Conservation (phyloP, 2,329 filamentous ascomycete species). For the Hypomyces perniciosus region DNA sequence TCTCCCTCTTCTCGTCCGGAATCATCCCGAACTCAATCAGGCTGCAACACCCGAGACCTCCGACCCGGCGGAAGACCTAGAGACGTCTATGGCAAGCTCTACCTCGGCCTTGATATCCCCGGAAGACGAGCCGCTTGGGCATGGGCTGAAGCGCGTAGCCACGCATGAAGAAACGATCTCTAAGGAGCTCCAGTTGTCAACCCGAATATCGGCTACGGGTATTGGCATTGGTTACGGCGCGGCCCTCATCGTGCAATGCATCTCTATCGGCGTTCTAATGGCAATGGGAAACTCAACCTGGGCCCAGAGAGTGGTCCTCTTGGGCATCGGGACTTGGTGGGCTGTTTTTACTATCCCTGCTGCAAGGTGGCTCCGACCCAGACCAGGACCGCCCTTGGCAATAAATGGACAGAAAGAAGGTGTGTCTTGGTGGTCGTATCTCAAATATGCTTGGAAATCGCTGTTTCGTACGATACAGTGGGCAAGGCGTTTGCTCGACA, state of each 20-base stretch:
- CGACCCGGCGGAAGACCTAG: constrained; percentile 25
- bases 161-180: constrained; percentile 49
- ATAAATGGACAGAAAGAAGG: constrained; percentile 31
- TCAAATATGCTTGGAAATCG: constrained; percentile 79
- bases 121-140: constrained; percentile 17
- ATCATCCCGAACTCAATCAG: constrained; percentile 58
- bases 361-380: constrained; percentile 77
- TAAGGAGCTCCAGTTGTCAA: constrained; percentile 72
- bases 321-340: constrained; percentile 90
- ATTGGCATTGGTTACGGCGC: constrained; percentile 92
- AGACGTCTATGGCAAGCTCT: constrained; percentile 32
- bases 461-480: constrained; percentile 73
- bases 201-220: constrained; percentile 83
- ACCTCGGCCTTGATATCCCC: constrained; percentile 42
- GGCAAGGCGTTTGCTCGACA: constrained; percentile 65
- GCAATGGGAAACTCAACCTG: constrained; percentile 71
- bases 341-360: constrained; percentile 83
- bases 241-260: constrained; percentile 74
- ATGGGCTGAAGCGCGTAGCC: constrained; percentile 32
- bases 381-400: constrained; percentile 77
- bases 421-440: constrained; percentile 58
- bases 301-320: constrained; percentile 79
- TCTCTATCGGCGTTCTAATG: constrained; percentile 72
- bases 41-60: constrained; percentile 23
- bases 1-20: constrained; percentile 79